phyloP scores from a whole-genome alignment of 2,329 filamentous ascomycete genomes.

The Fusarium lateritium region DNA sequence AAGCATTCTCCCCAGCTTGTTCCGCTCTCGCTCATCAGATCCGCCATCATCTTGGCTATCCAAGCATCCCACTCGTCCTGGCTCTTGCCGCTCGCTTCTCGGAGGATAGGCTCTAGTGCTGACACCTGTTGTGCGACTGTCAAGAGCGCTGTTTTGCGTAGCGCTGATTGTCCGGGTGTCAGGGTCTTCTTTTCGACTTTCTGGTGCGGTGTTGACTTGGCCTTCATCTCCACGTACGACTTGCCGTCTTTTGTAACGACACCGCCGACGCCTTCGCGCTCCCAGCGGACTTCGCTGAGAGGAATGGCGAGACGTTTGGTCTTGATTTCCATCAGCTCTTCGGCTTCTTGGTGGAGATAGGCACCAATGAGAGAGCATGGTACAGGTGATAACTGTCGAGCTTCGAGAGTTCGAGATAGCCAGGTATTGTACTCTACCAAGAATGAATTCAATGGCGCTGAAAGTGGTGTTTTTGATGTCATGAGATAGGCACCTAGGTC shows the following conservation, averaged over 20 bases:
- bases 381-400: conserved; percentile 77
- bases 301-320: conserved; percentile 89
- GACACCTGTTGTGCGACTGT: conserved; percentile 88
- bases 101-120: conserved; percentile 84
- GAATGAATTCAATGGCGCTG: conserved; percentile 84
- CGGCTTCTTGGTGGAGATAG: conserved; percentile 85
- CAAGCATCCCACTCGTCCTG: conserved; percentile 94
- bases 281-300: conserved; percentile 87
- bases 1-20: conserved; percentile 89
- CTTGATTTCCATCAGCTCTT: conserved; percentile 76
- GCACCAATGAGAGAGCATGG: conserved; percentile 85
- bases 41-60: conserved; percentile 88
- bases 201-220: conserved; percentile 59
- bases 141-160: conserved; percentile 84
- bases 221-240: conserved; percentile 70
- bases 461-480: conserved; percentile 85
- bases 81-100: conserved; percentile 87
- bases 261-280: conserved; percentile 79
- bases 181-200: conserved; percentile 65
- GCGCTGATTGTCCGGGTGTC: conserved; percentile 77
- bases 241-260: conserved; percentile 73
- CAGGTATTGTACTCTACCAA: conserved; percentile 87
- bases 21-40: conserved; percentile 84
- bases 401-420: conserved; percentile 82
- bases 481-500: conserved; percentile 86